phyloP scores from a whole-genome alignment of 768 basidiomycete species.

The Tubosaeta sp. region DNA sequence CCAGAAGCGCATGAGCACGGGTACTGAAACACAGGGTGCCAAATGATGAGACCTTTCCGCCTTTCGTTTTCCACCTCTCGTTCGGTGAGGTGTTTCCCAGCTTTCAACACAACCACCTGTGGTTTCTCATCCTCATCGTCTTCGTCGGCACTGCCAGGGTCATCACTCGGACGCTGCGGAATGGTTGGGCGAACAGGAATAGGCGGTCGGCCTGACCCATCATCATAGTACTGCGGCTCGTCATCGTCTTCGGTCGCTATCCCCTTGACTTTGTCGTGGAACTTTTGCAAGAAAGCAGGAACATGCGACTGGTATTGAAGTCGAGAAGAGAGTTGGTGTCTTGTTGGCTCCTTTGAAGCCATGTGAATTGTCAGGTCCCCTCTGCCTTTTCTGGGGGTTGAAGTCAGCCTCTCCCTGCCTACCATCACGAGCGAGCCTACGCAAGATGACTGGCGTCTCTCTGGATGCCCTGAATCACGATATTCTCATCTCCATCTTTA shows the following conservation, averaged over 20 bases:
- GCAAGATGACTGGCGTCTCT: slow-evolving; percentile 13
- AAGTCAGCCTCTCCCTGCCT: background rate
- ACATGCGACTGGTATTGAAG: slow-evolving; percentile 58
- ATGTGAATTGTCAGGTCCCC: slow-evolving; percentile 12
- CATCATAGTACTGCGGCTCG: slow-evolving; percentile 54
- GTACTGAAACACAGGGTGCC: background rate
- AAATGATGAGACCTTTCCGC: slow-evolving; percentile 53
- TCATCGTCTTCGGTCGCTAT: slow-evolving; percentile 42
- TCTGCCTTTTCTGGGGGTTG: slow-evolving; percentile 18
- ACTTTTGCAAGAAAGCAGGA: slow-evolving; percentile 61
- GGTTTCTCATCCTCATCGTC: slow-evolving; percentile 76
- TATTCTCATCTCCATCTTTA: slow-evolving; percentile 34
- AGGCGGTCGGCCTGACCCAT: slow-evolving; percentile 66
- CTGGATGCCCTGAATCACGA: slow-evolving; percentile 34
- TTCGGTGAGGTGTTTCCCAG: slow-evolving; percentile 82
- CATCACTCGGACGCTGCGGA: slow-evolving; percentile 60
- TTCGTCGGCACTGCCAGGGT: slow-evolving; percentile 72
- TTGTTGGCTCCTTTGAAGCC: slow-evolving; percentile 59
- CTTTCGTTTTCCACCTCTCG: slow-evolving; percentile 74
- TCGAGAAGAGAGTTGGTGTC: slow-evolving; percentile 67
- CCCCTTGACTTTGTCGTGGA: slow-evolving; percentile 62
- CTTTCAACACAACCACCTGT: slow-evolving; percentile 82
- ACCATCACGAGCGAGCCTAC: background rate
- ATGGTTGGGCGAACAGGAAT: slow-evolving; percentile 72
- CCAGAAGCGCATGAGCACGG: slow-evolving; percentile 2